phyloP scores from a whole-genome alignment of 768 basidiomycete species.

The Mrakia frigida region DNA sequence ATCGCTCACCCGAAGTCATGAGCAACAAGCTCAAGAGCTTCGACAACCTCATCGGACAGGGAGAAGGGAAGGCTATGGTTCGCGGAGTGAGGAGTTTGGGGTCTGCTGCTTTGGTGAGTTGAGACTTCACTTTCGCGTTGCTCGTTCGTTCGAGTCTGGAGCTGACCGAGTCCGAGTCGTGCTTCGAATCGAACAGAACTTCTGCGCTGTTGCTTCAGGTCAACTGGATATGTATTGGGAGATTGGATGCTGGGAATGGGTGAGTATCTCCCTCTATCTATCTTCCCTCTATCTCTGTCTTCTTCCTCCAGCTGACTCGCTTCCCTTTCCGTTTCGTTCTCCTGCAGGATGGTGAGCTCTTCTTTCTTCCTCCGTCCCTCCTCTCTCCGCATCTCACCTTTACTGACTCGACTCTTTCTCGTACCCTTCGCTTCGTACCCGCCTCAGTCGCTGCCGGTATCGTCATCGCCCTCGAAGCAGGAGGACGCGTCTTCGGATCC shows the following conservation, averaged over 20 bases:
- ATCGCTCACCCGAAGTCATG: slow-evolving; percentile 57
- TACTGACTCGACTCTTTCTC: slow-evolving; percentile 39
- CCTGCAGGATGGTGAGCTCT: neutral
- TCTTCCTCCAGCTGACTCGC: slow-evolving; percentile 20
- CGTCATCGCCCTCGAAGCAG: slow-evolving; percentile 85
- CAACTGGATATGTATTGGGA: slow-evolving; percentile 80
- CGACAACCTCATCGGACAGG: slow-evolving; percentile 67
- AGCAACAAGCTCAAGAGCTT: slow-evolving; percentile 62
- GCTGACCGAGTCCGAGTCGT: slow-evolving; percentile 15
- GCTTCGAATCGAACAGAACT: slow-evolving; percentile 52
- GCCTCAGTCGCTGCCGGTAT: slow-evolving; percentile 90
- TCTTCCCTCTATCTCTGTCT: no score
- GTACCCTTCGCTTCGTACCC: slow-evolving; percentile 54
- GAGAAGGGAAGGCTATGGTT: slow-evolving; percentile 53
- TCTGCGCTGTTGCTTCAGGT: slow-evolving; percentile 79
- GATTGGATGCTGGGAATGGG: slow-evolving; percentile 38
- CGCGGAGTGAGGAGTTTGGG: slow-evolving; percentile 77
- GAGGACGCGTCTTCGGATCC: slow-evolving; percentile 69
- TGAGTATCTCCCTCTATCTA: slow-evolving; percentile 7
- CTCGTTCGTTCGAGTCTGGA: no score
- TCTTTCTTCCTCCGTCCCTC: neutral
- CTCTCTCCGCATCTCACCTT: slow-evolving; percentile 49
- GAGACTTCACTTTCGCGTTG: no score
- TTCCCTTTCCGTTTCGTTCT: neutral
- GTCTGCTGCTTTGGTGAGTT: slow-evolving; percentile 73